Evolutionary conservation across 805 yeast species (phyloP), one percentile per base, ranked within the genome.

Genomic region (Candida methanosorbosa): DNA sequence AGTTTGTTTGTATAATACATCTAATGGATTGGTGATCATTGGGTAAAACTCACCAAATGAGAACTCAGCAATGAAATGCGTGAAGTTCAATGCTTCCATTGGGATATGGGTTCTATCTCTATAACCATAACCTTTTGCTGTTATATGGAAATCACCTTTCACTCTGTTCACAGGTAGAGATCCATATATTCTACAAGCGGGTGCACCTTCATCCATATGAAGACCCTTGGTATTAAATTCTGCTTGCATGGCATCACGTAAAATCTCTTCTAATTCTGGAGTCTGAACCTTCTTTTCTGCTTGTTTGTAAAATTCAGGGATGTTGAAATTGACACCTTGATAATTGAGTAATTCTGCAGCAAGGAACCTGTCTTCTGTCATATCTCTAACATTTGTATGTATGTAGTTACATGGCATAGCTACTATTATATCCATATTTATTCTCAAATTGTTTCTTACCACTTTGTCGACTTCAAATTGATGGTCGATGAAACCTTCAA

Each of bases 11-110:
- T 75, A 81, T 0, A 90, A 79, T 31, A 66, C 67, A 55, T 92
- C 97, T 42, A 92, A 67, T n/a, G 96, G 94, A 51, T 90, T 90
- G 45, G 80, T 70, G 42, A 88, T 67, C 46, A 72, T 81, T 3
- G 98, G 97, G 50, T 76, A 87, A 56, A 81, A 87, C 25, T 76
- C 84, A 12, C 98, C 98, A 59, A 79, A 90, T 9, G 97, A 86
- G 42, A 87, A 74, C 56, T 90, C 97, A 39, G 74, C 73, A 39
- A 92, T 79, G 5, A 75, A 75, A 57, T 92, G 98, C 1, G 95
- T 72, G 52, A 90, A 81, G 50, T 90, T 83, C 38, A 84, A 59
- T 17, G 68, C 59, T 27, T 74, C 74, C 7, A 49, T 23, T 1
- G 72, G 73, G 9, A 69, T 65, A 29, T 59, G 57, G 30, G 72